Evolutionary conservation across 2,329 filamentous ascomycete species (phyloP).

Genomic region (Hirsutella rhossiliensis): DNA sequence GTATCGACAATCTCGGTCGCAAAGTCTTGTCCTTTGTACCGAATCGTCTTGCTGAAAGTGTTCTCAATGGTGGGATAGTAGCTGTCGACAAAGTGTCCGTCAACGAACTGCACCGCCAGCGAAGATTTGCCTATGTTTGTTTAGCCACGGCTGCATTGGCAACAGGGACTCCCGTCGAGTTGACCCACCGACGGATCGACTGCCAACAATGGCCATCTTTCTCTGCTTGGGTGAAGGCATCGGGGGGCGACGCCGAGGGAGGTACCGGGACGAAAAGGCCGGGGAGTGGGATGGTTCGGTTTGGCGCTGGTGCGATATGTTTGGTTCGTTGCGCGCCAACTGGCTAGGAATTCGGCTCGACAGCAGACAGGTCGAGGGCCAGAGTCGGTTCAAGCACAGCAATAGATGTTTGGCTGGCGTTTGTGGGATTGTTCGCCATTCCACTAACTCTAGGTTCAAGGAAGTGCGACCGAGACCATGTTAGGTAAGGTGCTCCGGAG

Average conservation of each 20-base stretch:
- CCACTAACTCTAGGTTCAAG: too few relatives aligned
- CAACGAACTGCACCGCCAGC: constrained; percentile 91
- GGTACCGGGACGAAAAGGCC: too few relatives aligned
- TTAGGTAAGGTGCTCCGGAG: too few relatives aligned
- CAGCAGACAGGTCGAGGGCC: too few relatives aligned
- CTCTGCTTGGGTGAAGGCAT: constrained; percentile 74
- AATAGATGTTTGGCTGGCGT: too few relatives aligned
- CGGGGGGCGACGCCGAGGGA: background rate
- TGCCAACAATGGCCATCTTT: constrained; percentile 93
- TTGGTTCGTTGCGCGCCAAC: too few relatives aligned
- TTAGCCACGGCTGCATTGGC: background rate
- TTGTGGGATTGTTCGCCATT: too few relatives aligned
- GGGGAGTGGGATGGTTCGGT: too few relatives aligned
- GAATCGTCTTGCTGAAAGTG: constrained; percentile 93
- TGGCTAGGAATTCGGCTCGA: too few relatives aligned
- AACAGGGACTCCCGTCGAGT: background rate
- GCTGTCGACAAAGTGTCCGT: constrained; percentile 95
- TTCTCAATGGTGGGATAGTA: constrained; percentile 99
- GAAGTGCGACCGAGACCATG: too few relatives aligned
- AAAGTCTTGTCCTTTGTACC: constrained; percentile 85
- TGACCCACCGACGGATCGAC: constrained; percentile 62
- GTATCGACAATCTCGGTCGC: constrained; percentile 97
- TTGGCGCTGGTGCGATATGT: too few relatives aligned
- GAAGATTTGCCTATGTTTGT: constrained; percentile 77
- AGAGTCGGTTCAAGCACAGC: too few relatives aligned